Evolutionary conservation across 768 basidiomycete genomes (phyloP).

Genomic region (Pulveroboletus sp.): DNA sequence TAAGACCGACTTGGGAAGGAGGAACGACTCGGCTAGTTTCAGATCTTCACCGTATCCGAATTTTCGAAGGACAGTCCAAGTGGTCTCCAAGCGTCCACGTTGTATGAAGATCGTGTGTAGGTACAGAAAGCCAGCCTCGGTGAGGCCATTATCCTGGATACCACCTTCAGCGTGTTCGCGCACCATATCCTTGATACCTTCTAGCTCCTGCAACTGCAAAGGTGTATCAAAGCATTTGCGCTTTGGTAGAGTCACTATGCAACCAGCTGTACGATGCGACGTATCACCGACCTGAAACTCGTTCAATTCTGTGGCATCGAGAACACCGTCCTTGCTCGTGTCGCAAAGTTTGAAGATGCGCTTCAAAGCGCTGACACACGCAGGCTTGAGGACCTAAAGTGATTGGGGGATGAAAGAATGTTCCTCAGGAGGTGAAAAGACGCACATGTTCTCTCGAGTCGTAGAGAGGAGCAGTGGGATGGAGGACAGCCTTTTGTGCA

Average conservation of each 20-base stretch:
- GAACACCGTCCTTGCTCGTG: conserved; percentile 87
- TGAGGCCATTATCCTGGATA: conserved; percentile 77
- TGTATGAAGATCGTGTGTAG: conserved; percentile 97
- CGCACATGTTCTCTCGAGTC: conserved; percentile 93
- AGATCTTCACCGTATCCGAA: conserved; percentile 97
- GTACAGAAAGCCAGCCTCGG: conserved; percentile 90
- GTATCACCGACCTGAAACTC: conserved; percentile 80
- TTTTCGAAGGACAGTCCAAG: conserved; percentile 93
- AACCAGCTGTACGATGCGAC: not conserved
- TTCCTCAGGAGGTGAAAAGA: conserved; percentile 6
- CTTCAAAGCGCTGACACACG: conserved; percentile 80
- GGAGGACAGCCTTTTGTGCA: conserved; percentile 95
- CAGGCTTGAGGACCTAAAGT: conserved; percentile 84
- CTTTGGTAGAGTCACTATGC: conserved; percentile 36
- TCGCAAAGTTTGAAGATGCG: conserved; percentile 98
- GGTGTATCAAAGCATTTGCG: conserved; percentile 95
- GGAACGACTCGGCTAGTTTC: conserved; percentile 81
- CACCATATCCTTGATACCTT: conserved; percentile 95
- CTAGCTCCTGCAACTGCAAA: conserved; percentile 87
- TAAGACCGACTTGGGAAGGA: conserved; percentile 76
- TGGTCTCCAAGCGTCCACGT: conserved; percentile 91
- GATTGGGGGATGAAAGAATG: conserved; percentile 11
- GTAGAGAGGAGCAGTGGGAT: conserved; percentile 95
- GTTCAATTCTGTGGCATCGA: conserved; percentile 89
- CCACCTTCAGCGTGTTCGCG: conserved; percentile 72